phyloP scores from a whole-genome alignment of 257 asterid species.

The Nicotiana noctiflora region DNA sequence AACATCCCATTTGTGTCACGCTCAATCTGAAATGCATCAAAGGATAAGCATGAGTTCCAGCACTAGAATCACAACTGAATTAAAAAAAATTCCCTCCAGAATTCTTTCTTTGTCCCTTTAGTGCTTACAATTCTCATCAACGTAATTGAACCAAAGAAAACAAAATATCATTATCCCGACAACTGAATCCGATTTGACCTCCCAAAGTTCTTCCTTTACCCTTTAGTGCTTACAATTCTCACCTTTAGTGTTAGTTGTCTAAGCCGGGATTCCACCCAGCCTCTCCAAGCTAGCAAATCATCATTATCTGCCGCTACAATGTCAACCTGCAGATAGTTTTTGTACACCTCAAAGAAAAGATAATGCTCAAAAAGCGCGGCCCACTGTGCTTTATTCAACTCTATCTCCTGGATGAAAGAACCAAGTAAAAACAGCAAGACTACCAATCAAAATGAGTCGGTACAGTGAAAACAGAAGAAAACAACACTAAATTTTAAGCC shows the following conservation, averaged over 20 bases:
- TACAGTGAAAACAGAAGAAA: not conserved
- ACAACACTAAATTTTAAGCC: not conserved
- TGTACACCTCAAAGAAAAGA: conserved; percentile 37
- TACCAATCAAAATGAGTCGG: not conserved
- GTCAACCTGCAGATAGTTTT: conserved; percentile 38
- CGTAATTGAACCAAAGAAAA: not conserved
- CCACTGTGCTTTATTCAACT: conserved; percentile 26
- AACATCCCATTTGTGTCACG: conserved; percentile 30
- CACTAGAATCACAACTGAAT: not conserved
- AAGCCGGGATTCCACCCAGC: conserved; percentile 40
- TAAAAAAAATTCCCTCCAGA: not conserved
- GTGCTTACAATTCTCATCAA: not conserved
- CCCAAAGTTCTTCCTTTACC: not conserved
- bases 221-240: not conserved
- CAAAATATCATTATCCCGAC: not conserved
- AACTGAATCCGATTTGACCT: not conserved
- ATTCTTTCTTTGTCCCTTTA: not conserved
- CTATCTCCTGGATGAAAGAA: conserved; percentile 25
- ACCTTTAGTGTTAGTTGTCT: conserved; percentile 32
- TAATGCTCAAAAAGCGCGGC: conserved; percentile 23
- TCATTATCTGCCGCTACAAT: conserved; percentile 26
- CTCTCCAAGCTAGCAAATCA: conserved; percentile 35
- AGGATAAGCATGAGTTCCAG: not conserved
- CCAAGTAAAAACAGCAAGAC: not conserved
- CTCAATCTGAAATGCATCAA: conserved; percentile 25